Conservation (phyloP, 1,284 basidiomycete genomes). For the Stereum hirsutum region DNA sequence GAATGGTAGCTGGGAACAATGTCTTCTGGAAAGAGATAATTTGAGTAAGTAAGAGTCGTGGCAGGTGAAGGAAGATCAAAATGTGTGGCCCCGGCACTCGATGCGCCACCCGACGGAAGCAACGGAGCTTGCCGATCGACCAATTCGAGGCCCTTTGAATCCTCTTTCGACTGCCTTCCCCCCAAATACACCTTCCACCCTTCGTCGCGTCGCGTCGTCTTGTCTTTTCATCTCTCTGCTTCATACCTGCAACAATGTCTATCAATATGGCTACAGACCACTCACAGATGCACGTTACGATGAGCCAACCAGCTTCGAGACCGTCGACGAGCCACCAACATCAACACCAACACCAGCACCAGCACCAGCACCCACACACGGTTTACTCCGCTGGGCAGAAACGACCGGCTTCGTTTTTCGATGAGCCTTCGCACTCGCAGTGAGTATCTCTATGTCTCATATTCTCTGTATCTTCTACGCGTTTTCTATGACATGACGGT, state of each 20-base stretch:
- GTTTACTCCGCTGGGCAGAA: slow-evolving; percentile 16
- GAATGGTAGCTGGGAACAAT: too few relatives aligned
- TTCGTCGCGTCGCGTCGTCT: background rate
- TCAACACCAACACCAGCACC: too few relatives aligned
- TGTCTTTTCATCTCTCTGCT: background rate
- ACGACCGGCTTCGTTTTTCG: slow-evolving; percentile 16
- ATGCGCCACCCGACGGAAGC: too few relatives aligned
- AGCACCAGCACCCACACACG: too few relatives aligned
- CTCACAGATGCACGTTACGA: slow-evolving; percentile 10
- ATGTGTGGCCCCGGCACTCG: too few relatives aligned
- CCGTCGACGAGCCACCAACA: slow-evolving; percentile 23
- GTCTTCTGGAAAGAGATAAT: too few relatives aligned
- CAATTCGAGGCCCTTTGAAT: too few relatives aligned
- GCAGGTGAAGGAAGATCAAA: too few relatives aligned
- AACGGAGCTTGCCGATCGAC: too few relatives aligned
- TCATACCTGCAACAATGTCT: slow-evolving; percentile 6
- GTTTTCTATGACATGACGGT: background rate
- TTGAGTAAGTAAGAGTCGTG: too few relatives aligned
- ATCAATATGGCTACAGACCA: slow-evolving; percentile 16
- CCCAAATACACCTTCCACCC: too few relatives aligned
- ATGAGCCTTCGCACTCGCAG: slow-evolving; percentile 8
- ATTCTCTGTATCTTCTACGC: background rate
- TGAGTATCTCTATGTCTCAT: background rate
- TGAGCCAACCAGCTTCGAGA: slow-evolving; percentile 17
- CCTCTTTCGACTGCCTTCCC: too few relatives aligned